Evolutionary conservation across 495 filamentous ascomycete species (phyloP).

Genomic region (Schizothecium vesticola): DNA sequence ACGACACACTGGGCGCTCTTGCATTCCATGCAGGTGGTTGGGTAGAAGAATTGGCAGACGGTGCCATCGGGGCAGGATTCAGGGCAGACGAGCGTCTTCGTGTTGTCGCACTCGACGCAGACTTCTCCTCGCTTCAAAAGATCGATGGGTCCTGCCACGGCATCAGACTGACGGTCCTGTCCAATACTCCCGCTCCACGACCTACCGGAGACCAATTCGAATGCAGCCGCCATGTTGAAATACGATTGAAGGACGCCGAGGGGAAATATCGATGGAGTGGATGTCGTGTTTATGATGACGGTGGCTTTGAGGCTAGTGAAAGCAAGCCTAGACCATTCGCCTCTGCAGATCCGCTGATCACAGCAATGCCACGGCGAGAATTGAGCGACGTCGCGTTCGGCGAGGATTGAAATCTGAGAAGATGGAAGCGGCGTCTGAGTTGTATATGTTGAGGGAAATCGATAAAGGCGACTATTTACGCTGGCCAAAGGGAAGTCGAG

Average conservation of each 20-base stretch:
- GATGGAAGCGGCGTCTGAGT: background rate
- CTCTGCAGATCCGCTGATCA: constrained; percentile 21
- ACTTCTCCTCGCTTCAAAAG: constrained; percentile 21
- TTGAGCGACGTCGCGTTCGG: background rate
- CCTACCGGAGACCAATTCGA: constrained; percentile 10
- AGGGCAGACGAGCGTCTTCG: constrained; percentile 22
- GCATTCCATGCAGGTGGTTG: constrained; percentile 24
- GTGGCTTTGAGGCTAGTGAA: background rate
- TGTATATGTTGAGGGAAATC: background rate
- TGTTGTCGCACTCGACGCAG: constrained; percentile 21
- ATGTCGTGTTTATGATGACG: background rate
- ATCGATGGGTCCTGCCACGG: background rate
- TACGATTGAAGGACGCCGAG: background rate
- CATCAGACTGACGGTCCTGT: background rate
- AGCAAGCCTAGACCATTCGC: constrained; percentile 12
- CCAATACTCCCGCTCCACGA: background rate
- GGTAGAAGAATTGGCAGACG: constrained; percentile 34
- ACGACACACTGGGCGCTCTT: constrained; percentile 12
- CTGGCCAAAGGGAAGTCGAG: background rate
- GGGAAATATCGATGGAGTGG: background rate
- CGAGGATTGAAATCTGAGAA: background rate
- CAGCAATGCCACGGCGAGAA: background rate
- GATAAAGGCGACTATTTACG: background rate
- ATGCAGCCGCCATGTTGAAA: constrained; percentile 14
- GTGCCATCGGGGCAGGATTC: constrained; percentile 14